Base-by-base conservation (phyloP, 371 early-diverging fungal genomes). In the Haplosporangium sp. region DNA sequence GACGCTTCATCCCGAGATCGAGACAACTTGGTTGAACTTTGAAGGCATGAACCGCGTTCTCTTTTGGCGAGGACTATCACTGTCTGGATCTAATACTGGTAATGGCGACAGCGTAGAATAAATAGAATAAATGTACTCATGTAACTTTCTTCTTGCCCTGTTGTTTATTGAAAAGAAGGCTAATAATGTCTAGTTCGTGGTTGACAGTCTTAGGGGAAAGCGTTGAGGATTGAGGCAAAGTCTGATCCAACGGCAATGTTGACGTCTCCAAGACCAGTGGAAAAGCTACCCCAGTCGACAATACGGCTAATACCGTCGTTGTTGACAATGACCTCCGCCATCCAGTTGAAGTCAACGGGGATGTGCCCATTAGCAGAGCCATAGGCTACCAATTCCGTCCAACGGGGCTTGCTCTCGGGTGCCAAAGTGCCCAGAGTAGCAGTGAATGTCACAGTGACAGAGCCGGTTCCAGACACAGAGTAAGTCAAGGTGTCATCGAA, bases 41-140 rank as follows among this genome's bases (percentile, higher is more conserved):
- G 87, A 86, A 61, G 89, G 89, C 8, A 86, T 86, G 67, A 88
- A 88, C 57, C 77, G 73, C 10, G 87, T 88, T 9, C 81, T 88
- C 42, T 86, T 81, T 71, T 87, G 87, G 87, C 68, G 72, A 4
- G 79, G 76, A 11, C 67, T 62, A 5, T 43, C 50, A 40, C 21
- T 18, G n/a, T 59, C 52, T 37, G 5, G 13, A 10, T 40, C 7
- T 13, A 11, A 6, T 46, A 9, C 43, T 1, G 6, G 48, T 7
- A 29, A 29, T 58, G 20, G 21, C 5, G 42, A 38, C 29, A 60
- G 42, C 46, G 29, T 29, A 29, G n/a, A 13, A 40, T 16, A 38
- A 40, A 7, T 29, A 53, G 36, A 29, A 13, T 8, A 53, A 29
- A 8, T 4, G 4, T 29, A 29, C 29, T 4, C 29, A 29, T 29